Evolutionary conservation across 495 filamentous ascomycete genomes (phyloP).

Genomic region (Neurospora tetrasperma): DNA sequence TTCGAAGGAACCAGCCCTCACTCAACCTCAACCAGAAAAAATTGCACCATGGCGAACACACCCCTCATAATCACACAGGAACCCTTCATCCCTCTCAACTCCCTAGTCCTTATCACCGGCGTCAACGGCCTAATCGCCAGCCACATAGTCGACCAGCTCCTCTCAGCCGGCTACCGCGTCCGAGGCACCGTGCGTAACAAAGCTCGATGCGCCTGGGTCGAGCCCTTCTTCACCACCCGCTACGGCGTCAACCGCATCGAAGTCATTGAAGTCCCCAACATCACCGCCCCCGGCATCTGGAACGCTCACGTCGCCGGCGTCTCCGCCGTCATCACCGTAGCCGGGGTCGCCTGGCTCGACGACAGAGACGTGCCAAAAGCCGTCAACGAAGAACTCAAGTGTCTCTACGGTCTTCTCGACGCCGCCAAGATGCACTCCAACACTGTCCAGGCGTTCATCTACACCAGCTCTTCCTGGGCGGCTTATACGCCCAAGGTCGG

Average conservation of each 20-base stretch:
- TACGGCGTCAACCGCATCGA: slow-evolving; percentile 31
- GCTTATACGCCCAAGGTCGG: slow-evolving; percentile 16
- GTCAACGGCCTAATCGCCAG: slow-evolving; percentile 46
- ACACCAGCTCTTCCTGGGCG: slow-evolving; percentile 20
- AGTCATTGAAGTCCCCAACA: slow-evolving; percentile 26
- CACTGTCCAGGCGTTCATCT: slow-evolving; percentile 15
- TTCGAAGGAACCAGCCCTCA: background rate
- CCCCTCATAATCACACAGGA: slow-evolving; percentile 4
- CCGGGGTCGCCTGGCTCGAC: slow-evolving; percentile 1
- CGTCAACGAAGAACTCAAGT: slow-evolving; percentile 6
- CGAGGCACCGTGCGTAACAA: slow-evolving; percentile 39
- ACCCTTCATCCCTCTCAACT: slow-evolving; percentile 12
- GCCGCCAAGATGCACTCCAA: slow-evolving; percentile 6
- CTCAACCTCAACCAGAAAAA: background rate
- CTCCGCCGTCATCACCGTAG: slow-evolving; percentile 10
- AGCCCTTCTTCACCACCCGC: slow-evolving; percentile 26
- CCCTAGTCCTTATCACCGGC: slow-evolving; percentile 43
- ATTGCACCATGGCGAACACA: background rate
- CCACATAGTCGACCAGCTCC: slow-evolving; percentile 37
- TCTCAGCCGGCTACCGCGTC: slow-evolving; percentile 40
- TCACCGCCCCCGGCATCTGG: slow-evolving; percentile 28
- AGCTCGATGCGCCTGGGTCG: slow-evolving; percentile 32
- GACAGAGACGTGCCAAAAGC: slow-evolving; percentile 5
- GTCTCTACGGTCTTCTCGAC: slow-evolving; percentile 4
- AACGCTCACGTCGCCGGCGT: slow-evolving; percentile 27